These are phyloP conservation scores for Phaeosphaeriaceae sp. DNA, from an alignment of 2,329 filamentous ascomycete species.

Conservation along the genomic window DNA sequence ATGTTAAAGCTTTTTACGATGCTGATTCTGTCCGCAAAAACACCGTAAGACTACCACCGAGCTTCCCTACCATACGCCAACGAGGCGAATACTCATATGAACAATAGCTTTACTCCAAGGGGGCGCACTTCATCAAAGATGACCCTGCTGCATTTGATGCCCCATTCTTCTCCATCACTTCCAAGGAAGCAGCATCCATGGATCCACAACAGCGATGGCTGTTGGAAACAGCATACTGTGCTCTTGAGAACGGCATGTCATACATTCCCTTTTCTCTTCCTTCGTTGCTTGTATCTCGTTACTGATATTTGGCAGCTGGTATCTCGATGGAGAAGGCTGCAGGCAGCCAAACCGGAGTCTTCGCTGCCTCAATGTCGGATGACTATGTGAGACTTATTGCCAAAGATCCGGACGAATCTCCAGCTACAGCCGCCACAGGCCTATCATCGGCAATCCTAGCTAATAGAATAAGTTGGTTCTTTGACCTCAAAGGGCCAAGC, in stretches of 20 bases:
- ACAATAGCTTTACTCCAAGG: too few relatives aligned
- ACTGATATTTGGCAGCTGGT: slow-evolving; percentile 1
- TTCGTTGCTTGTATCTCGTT: too few relatives aligned
- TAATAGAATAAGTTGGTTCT: slow-evolving; percentile 25
- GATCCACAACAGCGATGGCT: slow-evolving; percentile 26
- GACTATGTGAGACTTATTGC: slow-evolving; percentile 5
- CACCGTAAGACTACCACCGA: too few relatives aligned
- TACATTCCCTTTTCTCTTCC: background rate
- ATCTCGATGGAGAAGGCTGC: slow-evolving; percentile 1
- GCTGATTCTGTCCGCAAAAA: background rate
- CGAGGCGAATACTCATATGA: too few relatives aligned
- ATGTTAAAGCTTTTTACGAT: slow-evolving; percentile 16
- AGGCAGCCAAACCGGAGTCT: slow-evolving; percentile 8
- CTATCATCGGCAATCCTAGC: slow-evolving; percentile 7
- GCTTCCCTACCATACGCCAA: too few relatives aligned
- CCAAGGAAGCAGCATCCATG: background rate
- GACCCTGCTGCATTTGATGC: slow-evolving; percentile 16
- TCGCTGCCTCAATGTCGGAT: slow-evolving; percentile 6
- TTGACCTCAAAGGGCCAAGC: slow-evolving; percentile 22
- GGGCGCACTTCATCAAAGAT: slow-evolving; percentile 16
- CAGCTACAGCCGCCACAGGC: slow-evolving; percentile 1
- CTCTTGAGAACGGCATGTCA: slow-evolving; percentile 21
- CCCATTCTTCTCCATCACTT: background rate
- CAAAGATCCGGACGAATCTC: slow-evolving; percentile 23
- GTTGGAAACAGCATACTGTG: slow-evolving; percentile 29